Percentiles rank a stretch among this genome's conserved stretches.
These are phyloP conservation scores for Coemansia sp. DNA, from an alignment of 192 early-diverging fungal genomes.

Conservation along the genomic window DNA sequence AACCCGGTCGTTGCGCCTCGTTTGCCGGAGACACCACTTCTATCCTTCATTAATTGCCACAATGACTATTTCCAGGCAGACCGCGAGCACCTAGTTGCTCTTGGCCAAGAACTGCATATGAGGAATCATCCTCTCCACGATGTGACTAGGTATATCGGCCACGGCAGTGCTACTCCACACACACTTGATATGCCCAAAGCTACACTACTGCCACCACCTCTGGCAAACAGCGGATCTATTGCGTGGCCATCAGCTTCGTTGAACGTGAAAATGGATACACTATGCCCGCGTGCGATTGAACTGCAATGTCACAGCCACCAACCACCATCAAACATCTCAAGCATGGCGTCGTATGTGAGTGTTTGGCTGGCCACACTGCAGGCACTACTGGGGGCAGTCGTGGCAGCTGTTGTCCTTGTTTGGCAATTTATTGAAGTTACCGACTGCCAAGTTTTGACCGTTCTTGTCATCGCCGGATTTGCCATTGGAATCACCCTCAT, in stretches of 20 bases:
- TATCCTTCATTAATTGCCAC: no score
- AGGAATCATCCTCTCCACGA: background rate
- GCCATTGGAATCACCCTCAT: background rate
- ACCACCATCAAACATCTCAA: background rate
- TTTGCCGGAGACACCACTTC: no score
- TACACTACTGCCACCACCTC: background rate
- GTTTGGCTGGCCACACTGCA: conserved; percentile 4
- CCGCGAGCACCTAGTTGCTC: no score
- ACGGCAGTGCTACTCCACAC: background rate
- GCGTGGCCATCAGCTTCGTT: background rate
- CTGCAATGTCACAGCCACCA: background rate
- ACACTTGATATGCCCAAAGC: background rate
- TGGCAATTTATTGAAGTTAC: background rate
- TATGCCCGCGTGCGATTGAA: background rate
- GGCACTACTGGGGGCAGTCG: background rate
- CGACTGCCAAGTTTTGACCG: conserved; percentile 4
- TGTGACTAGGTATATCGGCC: background rate
- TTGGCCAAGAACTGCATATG: no score
- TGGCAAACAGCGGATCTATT: background rate
- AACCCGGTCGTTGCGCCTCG: no score
- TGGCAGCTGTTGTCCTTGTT: background rate
- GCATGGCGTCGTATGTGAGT: conserved; percentile 11
- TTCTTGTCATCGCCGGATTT: background rate
- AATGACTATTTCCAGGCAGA: no score
- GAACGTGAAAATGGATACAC: background rate